Evolutionary conservation across 306 rosid genomes (phyloP).

Genomic region (Comarum palustre): DNA sequence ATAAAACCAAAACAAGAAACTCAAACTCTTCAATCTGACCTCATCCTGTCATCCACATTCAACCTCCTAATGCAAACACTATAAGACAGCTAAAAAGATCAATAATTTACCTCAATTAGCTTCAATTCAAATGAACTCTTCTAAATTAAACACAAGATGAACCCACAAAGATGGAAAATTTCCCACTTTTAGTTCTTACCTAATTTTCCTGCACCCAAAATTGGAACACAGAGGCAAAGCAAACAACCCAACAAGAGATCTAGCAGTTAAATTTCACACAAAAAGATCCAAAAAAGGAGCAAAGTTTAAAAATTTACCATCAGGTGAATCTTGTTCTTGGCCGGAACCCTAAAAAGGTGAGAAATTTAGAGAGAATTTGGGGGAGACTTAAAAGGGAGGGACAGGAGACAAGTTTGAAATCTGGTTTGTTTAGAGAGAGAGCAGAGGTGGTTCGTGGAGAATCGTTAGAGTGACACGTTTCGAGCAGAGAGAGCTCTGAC

Average conservation of each 20-base stretch:
- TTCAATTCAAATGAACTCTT: background rate
- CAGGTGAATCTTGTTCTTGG: slow-evolving; percentile 23
- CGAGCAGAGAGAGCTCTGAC: slow-evolving; percentile 26
- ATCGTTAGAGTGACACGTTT: slow-evolving; percentile 43
- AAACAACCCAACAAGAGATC: slow-evolving; percentile 17
- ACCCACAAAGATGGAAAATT: background rate
- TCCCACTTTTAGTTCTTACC: background rate
- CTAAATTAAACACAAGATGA: background rate
- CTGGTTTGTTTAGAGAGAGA: slow-evolving; percentile 9
- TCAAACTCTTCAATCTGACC: background rate
- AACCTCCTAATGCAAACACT: slow-evolving; percentile 7
- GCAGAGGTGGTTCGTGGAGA: slow-evolving; percentile 27
- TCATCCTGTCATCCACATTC: background rate
- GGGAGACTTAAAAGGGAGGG: slow-evolving; percentile 33
- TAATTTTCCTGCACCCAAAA: slow-evolving; percentile 21
- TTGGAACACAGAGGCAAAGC: background rate
- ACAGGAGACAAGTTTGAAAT: slow-evolving; percentile 44
- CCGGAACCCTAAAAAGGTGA: slow-evolving; percentile 38
- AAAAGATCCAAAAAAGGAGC: background rate
- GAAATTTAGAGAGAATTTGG: slow-evolving; percentile 21
- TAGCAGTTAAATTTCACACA: background rate
- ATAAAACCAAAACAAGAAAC: background rate
- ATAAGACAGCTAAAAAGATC: background rate
- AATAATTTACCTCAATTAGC: background rate
- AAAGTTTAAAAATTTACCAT: slow-evolving; percentile 25